A percentile compares a stretch with the other conserved stretches of the same genome.
phyloP scores from a whole-genome alignment of 768 basidiomycete species.

The Russula griseocarnosa region DNA sequence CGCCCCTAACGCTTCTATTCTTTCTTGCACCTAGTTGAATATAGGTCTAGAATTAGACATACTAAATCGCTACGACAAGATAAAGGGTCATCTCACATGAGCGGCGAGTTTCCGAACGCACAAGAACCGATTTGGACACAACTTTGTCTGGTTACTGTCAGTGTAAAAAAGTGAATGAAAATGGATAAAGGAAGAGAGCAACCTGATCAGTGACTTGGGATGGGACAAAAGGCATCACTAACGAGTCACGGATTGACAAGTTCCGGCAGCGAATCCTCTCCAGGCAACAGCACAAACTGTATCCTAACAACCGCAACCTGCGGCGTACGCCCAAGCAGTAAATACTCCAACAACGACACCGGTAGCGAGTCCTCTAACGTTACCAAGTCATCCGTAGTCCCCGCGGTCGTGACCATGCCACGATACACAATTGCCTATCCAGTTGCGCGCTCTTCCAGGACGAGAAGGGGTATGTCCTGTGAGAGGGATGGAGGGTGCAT shows the following conservation, averaged over 20 bases:
- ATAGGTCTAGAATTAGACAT: slow-evolving; percentile 1
- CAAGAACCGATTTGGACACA: slow-evolving; percentile 84
- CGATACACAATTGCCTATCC: slow-evolving; percentile 78
- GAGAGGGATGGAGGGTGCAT: slow-evolving; percentile 65
- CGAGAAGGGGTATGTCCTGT: slow-evolving; percentile 58
- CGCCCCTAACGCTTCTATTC: slow-evolving; percentile 56
- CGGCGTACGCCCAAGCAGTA: slow-evolving; percentile 63
- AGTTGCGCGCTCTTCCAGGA: slow-evolving; percentile 75
- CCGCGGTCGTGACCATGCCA: slow-evolving; percentile 57
- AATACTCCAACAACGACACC: slow-evolving; percentile 83
- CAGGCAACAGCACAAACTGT: slow-evolving; percentile 84
- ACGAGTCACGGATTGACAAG: slow-evolving; percentile 75
- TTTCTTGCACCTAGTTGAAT: slow-evolving; percentile 69
- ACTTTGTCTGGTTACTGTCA: slow-evolving; percentile 66
- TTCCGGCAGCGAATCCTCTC: slow-evolving; percentile 65
- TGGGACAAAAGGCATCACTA: background rate
- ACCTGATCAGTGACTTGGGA: background rate
- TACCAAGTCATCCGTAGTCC: slow-evolving; percentile 41
- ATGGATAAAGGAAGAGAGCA: background rate
- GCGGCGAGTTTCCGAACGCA: slow-evolving; percentile 77
- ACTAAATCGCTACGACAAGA: background rate
- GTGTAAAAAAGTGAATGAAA: background rate
- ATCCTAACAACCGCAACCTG: slow-evolving; percentile 62
- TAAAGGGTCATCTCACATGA: slow-evolving; percentile 55
- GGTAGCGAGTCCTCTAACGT: slow-evolving; percentile 76